A percentile compares a stretch with the other conserved stretches of the same genome.
phyloP scores from a whole-genome alignment of 768 basidiomycete species.

The Tylopilus rubrobrunneus region DNA sequence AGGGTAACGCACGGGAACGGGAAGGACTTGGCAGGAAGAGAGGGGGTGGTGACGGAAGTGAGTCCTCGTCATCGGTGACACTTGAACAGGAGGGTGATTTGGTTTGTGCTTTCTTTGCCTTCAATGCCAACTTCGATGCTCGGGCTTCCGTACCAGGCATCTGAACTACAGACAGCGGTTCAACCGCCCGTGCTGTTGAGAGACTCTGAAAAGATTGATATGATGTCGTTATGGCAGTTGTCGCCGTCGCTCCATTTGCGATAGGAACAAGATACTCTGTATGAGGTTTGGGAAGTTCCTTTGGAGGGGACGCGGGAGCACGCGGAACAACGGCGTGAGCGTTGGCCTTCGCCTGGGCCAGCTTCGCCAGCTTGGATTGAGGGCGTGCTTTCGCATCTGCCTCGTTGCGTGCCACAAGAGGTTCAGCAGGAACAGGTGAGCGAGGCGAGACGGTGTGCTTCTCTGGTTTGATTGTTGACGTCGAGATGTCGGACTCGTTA shows the following conservation, averaged over 20 bases:
- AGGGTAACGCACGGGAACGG: conserved; percentile 70
- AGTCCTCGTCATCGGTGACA: conserved; percentile 38
- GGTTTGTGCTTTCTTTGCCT: conserved; percentile 57
- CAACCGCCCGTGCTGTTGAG: conserved; percentile 32
- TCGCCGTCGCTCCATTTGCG: conserved; percentile 78
- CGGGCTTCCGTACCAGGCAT: conserved; percentile 38
- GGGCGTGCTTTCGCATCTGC: conserved; percentile 31
- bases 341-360: conserved; percentile 58
- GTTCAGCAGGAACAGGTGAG: conserved; percentile 15
- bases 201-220: conserved; percentile 71
- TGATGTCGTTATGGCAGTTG: conserved; percentile 79
- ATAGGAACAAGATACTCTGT: conserved; percentile 77
- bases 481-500: conserved; percentile 13
- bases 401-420: conserved; percentile 12
- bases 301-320: conserved; percentile 29
- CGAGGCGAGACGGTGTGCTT: conserved; percentile 22
- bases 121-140: conserved; percentile 74
- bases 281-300: conserved; percentile 41
- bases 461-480: conserved; percentile 22
- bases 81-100: conserved; percentile 34
- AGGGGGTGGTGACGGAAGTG: conserved; percentile 39
- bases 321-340: conserved; percentile 20
- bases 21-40: conserved; percentile 54
- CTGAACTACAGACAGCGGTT: conserved; percentile 20
- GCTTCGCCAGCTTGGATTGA: conserved; percentile 70